Base-by-base conservation (phyloP, 2,329 filamentous ascomycete species). In the Emergomyces africanus region DNA sequence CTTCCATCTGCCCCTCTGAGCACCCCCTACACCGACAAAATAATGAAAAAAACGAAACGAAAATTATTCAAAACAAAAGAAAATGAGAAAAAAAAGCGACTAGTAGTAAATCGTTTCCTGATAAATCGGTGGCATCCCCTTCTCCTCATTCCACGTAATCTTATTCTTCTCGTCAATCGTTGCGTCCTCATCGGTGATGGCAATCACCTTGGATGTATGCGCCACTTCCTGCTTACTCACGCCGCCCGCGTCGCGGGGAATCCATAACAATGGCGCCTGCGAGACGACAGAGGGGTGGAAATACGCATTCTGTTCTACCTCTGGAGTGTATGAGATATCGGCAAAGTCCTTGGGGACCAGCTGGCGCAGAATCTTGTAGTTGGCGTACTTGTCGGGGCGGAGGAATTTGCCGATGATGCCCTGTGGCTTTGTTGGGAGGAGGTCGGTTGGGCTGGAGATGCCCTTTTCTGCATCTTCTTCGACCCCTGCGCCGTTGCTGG, bases 161-260 rank as follows among this genome's bases (percentile, higher is more conserved):
- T 82, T 82, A 70, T 85, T 85, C 75, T 89, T 87, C 65, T 88
- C 86, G 66, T 87, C 79, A 56, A 92, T 73, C 55, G 75, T 80
- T 50, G 87, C 87, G 20, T 85, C 87, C 64, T 89, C 87, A 65
- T 96, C 90, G 0, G 88, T 91, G 63, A 95, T 92, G 1, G 85
- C 83, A 35, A 90, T 88, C 37, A 88, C 81, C 66, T 81, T 83
- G 64, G 78, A 78, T 0, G 87, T 88, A 66, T 94, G 87, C 14
- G 78, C 78, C 57, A 94, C 79, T 72, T 95, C 90, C 69, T 95
- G 88, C 66, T 79, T 79, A 58, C 85, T 89, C 48, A 96, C 82
- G 10, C 89, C 88, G 28, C 84, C 81, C 1, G 80, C 74, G 67
- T 96, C 90, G 60, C 82, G 79, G 0, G 90, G 89, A 58, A 96